Percentiles rank a stretch among this genome's conserved stretches.
phyloP scores from a whole-genome alignment of 169 alveolate species.

The Plasmodium relictum region DNA sequence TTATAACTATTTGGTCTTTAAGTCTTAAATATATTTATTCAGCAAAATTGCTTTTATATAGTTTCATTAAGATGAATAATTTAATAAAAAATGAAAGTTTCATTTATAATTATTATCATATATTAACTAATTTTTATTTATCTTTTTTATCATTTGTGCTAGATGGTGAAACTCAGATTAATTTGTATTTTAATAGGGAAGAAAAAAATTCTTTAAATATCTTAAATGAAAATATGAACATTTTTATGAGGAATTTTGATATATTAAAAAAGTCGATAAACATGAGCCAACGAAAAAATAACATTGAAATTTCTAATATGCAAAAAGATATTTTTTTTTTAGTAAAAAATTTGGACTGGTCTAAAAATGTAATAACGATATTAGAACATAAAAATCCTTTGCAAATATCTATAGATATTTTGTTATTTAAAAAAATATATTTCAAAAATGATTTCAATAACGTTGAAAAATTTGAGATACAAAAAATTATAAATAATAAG shows the following conservation, averaged over 20 bases:
- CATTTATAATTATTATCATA: conserved; percentile 14
- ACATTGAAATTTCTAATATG: conserved; percentile 51
- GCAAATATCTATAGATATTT: conserved; percentile 64
- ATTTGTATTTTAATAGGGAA: conserved; percentile 70
- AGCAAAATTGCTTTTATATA: conserved; percentile 55
- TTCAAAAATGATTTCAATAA: no score
- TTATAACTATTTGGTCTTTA: conserved; percentile 61
- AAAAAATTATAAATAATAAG: no score
- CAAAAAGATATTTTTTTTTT: conserved; percentile 38
- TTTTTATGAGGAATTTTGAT: conserved; percentile 6
- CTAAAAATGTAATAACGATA: conserved; percentile 9
- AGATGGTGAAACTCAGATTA: conserved; percentile 16
- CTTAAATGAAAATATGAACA: conserved; percentile 21
- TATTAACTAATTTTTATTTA: conserved; percentile 64
- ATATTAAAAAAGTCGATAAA: conserved; percentile 39
- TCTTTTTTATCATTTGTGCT: conserved; percentile 51
- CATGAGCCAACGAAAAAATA: conserved; percentile 62
- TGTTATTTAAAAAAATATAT: conserved; percentile 11
- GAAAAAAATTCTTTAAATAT: conserved; percentile 41
- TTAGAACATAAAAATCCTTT: conserved; percentile 47
- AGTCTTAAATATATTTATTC: conserved; percentile 69
- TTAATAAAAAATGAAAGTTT: conserved; percentile 6
- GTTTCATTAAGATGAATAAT: conserved; percentile 28
- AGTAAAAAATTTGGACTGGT: conserved; percentile 4
- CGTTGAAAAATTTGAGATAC: no score